phyloP scores from a whole-genome alignment of 192 early-diverging fungal genomes.

The Dissophora globulifera region DNA sequence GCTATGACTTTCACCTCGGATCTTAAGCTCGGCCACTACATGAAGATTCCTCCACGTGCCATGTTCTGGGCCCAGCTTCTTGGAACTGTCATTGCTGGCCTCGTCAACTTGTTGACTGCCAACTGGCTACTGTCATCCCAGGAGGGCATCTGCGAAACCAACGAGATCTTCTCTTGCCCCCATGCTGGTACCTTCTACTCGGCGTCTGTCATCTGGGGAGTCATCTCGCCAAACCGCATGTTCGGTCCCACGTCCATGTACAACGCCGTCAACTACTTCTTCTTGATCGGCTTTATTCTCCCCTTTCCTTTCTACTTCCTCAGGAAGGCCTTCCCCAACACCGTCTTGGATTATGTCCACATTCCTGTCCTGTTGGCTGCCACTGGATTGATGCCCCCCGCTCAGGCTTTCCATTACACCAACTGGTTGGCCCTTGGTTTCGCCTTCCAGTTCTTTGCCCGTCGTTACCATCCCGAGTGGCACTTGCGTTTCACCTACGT shows the following conservation, averaged over 20 bases:
- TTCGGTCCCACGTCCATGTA: constrained; percentile 62
- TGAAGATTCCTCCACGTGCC: constrained; percentile 36
- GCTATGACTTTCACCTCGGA: constrained; percentile 75
- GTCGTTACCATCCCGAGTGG: constrained; percentile 61
- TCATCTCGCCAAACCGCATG: constrained; percentile 75
- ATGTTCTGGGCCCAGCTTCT: constrained; percentile 73
- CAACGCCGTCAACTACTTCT: constrained; percentile 57
- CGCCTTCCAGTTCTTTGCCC: constrained; percentile 63
- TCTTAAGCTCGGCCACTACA: constrained; percentile 72
- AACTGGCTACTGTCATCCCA: constrained; percentile 56
- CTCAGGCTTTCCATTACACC: constrained; percentile 55
- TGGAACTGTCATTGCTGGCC: constrained; percentile 67
- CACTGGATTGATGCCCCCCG: constrained; percentile 67
- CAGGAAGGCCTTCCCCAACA: constrained; percentile 62
- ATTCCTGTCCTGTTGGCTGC: constrained; percentile 65
- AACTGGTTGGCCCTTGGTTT: constrained; percentile 60
- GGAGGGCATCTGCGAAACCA: constrained; percentile 45
- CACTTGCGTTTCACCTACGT: constrained; percentile 76
- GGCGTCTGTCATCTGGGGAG: constrained; percentile 80
- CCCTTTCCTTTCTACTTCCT: constrained; percentile 69
- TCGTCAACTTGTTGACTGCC: constrained; percentile 63
- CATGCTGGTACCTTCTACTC: constrained; percentile 69
- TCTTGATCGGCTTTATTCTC: constrained; percentile 64
- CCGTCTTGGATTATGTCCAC: constrained; percentile 58
- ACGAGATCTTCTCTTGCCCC: constrained; percentile 57